Evolutionary conservation across 495 filamentous ascomycete species (phyloP).

Genomic region (Penicillium arizonense): DNA sequence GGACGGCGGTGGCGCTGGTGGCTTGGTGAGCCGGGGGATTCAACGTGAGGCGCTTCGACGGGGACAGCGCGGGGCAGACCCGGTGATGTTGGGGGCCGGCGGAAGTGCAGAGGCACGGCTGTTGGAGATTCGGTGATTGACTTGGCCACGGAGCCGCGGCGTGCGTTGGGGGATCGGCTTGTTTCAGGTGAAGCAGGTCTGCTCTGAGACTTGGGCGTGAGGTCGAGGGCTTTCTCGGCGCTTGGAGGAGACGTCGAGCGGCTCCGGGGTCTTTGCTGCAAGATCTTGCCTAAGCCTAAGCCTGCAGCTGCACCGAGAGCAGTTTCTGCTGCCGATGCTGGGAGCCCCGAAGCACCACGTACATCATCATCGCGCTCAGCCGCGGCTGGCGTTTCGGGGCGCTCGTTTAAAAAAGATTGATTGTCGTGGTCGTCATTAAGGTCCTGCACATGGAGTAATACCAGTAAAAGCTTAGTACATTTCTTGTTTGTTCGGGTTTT

Average conservation of each 20-base stretch:
- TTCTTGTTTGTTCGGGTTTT: conserved; percentile 21
- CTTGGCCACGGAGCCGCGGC: conserved; percentile 31
- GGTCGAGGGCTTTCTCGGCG: conserved; percentile 31
- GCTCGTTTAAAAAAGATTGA: conserved; percentile 50
- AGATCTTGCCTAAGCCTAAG: conserved; percentile 17
- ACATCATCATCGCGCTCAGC: conserved; percentile 25
- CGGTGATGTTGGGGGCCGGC: conserved; percentile 44
- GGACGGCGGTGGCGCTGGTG: conserved; percentile 39
- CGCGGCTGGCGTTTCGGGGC: conserved; percentile 46
- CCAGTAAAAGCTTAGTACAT: conserved; percentile 39
- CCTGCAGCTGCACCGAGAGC: conserved; percentile 16
- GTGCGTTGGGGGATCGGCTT: conserved; percentile 13
- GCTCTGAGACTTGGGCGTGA: conserved; percentile 34
- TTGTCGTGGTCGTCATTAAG: conserved; percentile 33
- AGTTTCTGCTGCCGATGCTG: conserved; percentile 16
- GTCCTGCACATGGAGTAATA: conserved; percentile 40
- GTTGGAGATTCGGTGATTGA: conserved; percentile 43
- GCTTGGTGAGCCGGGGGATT: conserved; percentile 31
- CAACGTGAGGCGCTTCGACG: conserved; percentile 19
- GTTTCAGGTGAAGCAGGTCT: conserved; percentile 37
- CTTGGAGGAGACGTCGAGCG: conserved; percentile 36
- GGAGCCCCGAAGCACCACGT: conserved; percentile 38
- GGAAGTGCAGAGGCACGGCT: conserved; percentile 50
- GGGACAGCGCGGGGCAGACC: conserved; percentile 34
- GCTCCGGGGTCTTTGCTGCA: conserved; percentile 33